These are phyloP conservation scores for Trichoderma gracile DNA, from an alignment of 2,329 filamentous ascomycete genomes.

Conservation along the genomic window DNA sequence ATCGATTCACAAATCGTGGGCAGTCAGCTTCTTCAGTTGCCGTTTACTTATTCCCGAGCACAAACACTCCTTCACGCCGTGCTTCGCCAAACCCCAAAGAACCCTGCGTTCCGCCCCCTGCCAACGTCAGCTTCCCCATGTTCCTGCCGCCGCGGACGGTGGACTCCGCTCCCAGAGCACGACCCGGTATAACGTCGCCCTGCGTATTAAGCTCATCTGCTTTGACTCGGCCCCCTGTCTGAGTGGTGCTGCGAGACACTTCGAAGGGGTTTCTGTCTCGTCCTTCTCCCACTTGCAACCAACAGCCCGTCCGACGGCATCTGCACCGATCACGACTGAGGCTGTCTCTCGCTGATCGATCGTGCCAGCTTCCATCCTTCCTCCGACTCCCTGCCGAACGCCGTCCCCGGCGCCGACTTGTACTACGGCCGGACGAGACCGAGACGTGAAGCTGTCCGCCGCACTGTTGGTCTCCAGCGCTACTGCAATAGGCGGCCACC, in stretches of 20 bases:
- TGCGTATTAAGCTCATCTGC: slow-evolving; percentile 12
- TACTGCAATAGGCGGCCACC: slow-evolving; percentile 17
- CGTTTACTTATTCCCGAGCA: background rate
- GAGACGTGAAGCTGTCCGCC: slow-evolving; percentile 1
- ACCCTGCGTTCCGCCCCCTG: slow-evolving; percentile 10
- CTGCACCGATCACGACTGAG: background rate
- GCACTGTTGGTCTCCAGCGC: slow-evolving; percentile 10
- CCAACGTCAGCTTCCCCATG: slow-evolving; percentile 17
- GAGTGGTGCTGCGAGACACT: background rate
- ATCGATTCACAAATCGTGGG: background rate
- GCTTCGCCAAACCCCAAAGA: background rate
- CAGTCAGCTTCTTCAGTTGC: background rate
- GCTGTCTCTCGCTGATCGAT: background rate
- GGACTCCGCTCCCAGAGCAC: slow-evolving; percentile 2
- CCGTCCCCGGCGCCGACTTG: background rate
- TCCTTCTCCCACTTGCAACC: background rate
- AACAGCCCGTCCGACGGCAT: background rate
- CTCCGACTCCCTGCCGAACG: background rate
- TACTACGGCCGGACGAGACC: background rate
- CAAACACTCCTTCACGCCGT: background rate
- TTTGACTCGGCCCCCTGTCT: slow-evolving; percentile 5
- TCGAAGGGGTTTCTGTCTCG: background rate
- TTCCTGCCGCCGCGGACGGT: slow-evolving; percentile 2
- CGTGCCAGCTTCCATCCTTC: background rate
- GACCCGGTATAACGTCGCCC: slow-evolving; percentile 11